These are phyloP conservation scores for Aureobasidium sp. DNA, from an alignment of 2,329 filamentous ascomycete genomes.

Conservation along the genomic window DNA sequence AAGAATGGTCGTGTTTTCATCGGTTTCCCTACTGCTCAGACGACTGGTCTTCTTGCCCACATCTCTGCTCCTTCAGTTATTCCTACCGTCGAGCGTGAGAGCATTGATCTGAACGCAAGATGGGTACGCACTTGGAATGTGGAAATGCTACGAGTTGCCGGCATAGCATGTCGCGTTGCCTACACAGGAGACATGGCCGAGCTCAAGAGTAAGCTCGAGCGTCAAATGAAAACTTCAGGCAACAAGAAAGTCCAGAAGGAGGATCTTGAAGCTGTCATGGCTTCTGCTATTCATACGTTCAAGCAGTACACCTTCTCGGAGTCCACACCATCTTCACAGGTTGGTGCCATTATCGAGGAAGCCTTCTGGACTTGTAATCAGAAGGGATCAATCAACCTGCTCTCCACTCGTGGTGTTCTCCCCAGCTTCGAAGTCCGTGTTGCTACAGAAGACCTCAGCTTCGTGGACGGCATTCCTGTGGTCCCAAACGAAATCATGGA, in stretches of 20 bases:
- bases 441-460: constrained; percentile 62
- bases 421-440: constrained; percentile 78
- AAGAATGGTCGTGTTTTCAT: constrained; percentile 93
- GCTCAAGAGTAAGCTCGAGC: constrained; percentile 50
- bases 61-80: constrained; percentile 95
- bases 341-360: constrained; percentile 84
- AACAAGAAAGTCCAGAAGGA: constrained; percentile 49
- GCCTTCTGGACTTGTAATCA: constrained; percentile 92
- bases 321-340: constrained; percentile 78
- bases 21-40: constrained; percentile 95
- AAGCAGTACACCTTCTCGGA: constrained; percentile 84
- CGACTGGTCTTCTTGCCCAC: constrained; percentile 87
- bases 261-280: constrained; percentile 61
- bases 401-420: constrained; percentile 81
- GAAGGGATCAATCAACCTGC: constrained; percentile 74
- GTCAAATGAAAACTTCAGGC: constrained; percentile 28
- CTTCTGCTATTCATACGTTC: constrained; percentile 73
- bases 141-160: constrained; percentile 84
- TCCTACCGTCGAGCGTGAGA: constrained; percentile 92
- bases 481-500: constrained; percentile 69
- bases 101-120: constrained; percentile 90
- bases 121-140: constrained; percentile 95
- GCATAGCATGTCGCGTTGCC: constrained; percentile 80
- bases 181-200: constrained; percentile 83
- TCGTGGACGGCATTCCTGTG: constrained; percentile 83